Base-by-base conservation (phyloP, 768 basidiomycete species). In the Lactarius evosmus region DNA sequence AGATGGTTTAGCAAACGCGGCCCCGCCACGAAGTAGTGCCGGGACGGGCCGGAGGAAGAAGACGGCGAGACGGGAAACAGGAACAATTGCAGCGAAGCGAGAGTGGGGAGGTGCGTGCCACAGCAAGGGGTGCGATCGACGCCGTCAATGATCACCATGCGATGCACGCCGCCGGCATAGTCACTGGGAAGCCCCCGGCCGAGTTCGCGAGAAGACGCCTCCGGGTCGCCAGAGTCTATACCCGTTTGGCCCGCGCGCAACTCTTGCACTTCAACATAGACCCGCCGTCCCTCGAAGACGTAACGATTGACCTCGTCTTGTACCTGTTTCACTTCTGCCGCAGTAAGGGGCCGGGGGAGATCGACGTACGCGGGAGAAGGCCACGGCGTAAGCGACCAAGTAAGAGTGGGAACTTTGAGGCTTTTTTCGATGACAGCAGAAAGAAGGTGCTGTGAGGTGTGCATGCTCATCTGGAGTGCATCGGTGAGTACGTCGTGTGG, bases 81-180 rank as follows among this genome's bases (percentile, higher is more conserved):
- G 77, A 91, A 87, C 57, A 91, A 75, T 69, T 90, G 85, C 33
- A 90, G 80, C 69, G 87, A 85, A 66, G 87, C 80, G 55, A 95
- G 80, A 58, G 85, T 85, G 7, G 93, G 89, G 58, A 88, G 80
- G 73, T 97, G 95, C 17, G 93, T 92, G 12, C 91, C 89, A 61
- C 89, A 90, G 74, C 92, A 92, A 85, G 88, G 88, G 72, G 87
- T 91, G 46, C 87, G 81, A 73, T 95, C 93, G 5, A 93, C 78
- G 14, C 85, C 86, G 57, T 93, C 89, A 58, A 97, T 95, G 30
- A 88, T 79, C 34, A 95, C 84, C 11, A 89, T 85, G n/a, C 94
- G 80, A 70, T 82, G 89, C 66, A 89, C 83, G 16, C 86, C 87
- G 4, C 88, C 89, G 7, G 86, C 85, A 69, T 92, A 91, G 73